These are phyloP conservation scores for Gynandropsis gynandra DNA, from an alignment of 345 rosid species.

Conservation along the genomic window DNA sequence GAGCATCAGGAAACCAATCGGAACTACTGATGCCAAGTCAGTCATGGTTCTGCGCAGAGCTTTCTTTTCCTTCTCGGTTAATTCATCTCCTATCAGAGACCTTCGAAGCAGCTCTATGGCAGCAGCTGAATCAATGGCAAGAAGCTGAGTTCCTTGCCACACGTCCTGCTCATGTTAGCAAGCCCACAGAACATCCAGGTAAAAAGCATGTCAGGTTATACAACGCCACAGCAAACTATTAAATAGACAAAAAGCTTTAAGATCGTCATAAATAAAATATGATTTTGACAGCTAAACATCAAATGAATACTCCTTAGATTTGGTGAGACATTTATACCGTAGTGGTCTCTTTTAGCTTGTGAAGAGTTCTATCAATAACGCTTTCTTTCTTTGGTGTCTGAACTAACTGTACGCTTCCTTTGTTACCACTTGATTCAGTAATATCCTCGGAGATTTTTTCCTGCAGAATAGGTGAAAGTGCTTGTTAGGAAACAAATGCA, in stretches of 20 bases:
- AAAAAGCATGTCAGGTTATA: slow-evolving; percentile 3
- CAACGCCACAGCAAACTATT: background rate
- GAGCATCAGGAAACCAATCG: slow-evolving; percentile 90
- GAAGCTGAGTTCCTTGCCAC: slow-evolving; percentile 96
- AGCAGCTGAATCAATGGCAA: slow-evolving; percentile 83
- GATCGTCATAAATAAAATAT: background rate
- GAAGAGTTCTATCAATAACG: slow-evolving; percentile 67
- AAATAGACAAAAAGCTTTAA: slow-evolving; percentile 2
- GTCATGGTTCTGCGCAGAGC: slow-evolving; percentile 75
- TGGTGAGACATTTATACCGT: slow-evolving; percentile 48
- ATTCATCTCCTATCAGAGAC: slow-evolving; percentile 71
- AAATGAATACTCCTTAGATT: slow-evolving; percentile 13
- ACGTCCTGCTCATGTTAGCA: slow-evolving; percentile 57
- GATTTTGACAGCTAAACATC: background rate
- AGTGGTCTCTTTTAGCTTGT: slow-evolving; percentile 71
- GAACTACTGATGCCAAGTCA: slow-evolving; percentile 87
- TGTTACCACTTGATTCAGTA: slow-evolving; percentile 27
- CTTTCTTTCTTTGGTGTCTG: slow-evolving; percentile 53
- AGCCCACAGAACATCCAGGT: background rate
- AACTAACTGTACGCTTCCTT: slow-evolving; percentile 38
- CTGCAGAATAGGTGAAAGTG: slow-evolving; percentile 35
- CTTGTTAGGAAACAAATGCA: slow-evolving; percentile 18
- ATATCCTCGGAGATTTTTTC: slow-evolving; percentile 29
- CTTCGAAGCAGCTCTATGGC: slow-evolving; percentile 71
- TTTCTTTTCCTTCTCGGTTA: slow-evolving; percentile 79